Percentiles rank a stretch among this genome's conserved stretches.
Conservation (phyloP, 192 early-diverging fungal species). For the Dissophora ornata region DNA sequence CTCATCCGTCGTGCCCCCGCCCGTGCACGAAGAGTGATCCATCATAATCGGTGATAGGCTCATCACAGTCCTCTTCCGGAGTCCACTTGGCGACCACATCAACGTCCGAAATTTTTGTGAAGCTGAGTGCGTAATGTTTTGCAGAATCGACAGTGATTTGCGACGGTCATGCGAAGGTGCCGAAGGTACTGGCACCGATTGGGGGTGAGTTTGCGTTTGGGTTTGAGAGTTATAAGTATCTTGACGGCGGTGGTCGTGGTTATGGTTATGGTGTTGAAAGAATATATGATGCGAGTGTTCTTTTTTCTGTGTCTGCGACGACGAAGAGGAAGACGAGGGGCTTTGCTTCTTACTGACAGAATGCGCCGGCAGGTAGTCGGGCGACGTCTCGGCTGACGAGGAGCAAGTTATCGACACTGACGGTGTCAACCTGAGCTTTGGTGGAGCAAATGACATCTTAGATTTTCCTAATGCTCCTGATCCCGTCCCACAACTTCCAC, state of each 20-base stretch:
- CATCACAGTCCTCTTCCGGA: conserved; percentile 18
- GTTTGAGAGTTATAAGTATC: not conserved
- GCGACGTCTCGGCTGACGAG: conserved; percentile 1
- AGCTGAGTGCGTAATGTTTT: conserved; percentile 32
- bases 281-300: not conserved
- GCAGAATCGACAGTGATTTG: conserved; percentile 32
- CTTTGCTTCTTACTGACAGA: too few relatives aligned
- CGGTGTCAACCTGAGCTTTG: conserved; percentile 14
- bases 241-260: not conserved
- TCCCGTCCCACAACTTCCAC: too few relatives aligned
- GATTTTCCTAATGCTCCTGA: too few relatives aligned
- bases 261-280: not conserved
- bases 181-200: too few relatives aligned
- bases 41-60: conserved; percentile 6
- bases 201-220: too few relatives aligned
- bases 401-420: conserved; percentile 17
- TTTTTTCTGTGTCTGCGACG: too few relatives aligned
- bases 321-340: too few relatives aligned
- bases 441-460: not conserved
- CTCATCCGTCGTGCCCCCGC: not conserved
- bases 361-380: too few relatives aligned
- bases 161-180: conserved; percentile 6
- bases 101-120: conserved; percentile 35
- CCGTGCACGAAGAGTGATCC: not conserved
- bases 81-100: conserved; percentile 24